Conservation (phyloP, 768 basidiomycete genomes). For the Tulasnella sp. region DNA sequence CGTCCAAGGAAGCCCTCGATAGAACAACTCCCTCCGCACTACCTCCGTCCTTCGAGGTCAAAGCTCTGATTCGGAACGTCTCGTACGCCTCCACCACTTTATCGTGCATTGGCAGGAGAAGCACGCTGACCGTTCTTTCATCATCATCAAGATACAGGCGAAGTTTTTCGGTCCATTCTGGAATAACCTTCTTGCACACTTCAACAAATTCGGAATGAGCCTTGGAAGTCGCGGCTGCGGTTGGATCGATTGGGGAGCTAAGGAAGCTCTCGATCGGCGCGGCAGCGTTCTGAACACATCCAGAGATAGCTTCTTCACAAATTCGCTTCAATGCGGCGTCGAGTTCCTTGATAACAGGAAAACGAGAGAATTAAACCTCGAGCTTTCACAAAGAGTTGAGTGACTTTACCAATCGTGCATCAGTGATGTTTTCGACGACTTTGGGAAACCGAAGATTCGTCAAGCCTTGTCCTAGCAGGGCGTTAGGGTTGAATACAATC, state of each 20-base stretch:
- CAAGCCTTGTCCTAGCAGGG: conserved; percentile 33
- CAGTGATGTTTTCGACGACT: conserved; percentile 58
- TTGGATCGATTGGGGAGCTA: conserved; percentile 42
- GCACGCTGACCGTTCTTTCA: conserved; percentile 67
- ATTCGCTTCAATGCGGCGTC: conserved; percentile 79
- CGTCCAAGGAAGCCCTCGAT: neutral
- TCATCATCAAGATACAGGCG: conserved; percentile 74
- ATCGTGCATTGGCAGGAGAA: conserved; percentile 73
- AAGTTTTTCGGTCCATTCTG: conserved; percentile 55
- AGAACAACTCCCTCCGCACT: neutral
- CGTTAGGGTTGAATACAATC: conserved; percentile 26
- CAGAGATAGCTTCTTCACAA: conserved; percentile 78
- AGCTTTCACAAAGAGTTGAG: neutral
- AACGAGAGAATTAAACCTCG: neutral
- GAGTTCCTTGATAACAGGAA: conserved; percentile 18
- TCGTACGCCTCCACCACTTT: conserved; percentile 71
- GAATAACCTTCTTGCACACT: conserved; percentile 55
- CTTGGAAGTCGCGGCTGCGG: conserved; percentile 35
- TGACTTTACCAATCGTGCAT: conserved; percentile 64
- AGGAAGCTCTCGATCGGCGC: conserved; percentile 59
- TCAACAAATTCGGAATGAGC: conserved; percentile 55
- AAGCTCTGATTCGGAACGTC: conserved; percentile 40
- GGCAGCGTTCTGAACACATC: conserved; percentile 56
- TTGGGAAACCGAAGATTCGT: conserved; percentile 60
- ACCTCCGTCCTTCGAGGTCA: neutral